Base-by-base conservation (phyloP, 2,329 filamentous ascomycete species). In the Scortechinia acanthostroma region DNA sequence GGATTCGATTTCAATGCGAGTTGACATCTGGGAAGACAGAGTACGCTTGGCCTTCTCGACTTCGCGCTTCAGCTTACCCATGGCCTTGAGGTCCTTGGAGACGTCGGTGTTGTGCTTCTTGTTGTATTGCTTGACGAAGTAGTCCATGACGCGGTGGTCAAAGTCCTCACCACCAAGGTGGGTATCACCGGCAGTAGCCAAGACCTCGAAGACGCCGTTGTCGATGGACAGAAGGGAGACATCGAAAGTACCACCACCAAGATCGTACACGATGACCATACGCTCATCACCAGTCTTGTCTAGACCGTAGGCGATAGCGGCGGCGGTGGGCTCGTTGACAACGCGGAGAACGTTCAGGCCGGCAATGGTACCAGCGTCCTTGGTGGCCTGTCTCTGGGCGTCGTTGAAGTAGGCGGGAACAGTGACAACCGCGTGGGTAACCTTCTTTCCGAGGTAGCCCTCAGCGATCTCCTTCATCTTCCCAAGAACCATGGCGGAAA, bases 41-140 rank as follows among this genome's bases (percentile, higher is more conserved):
- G 91, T 94, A 63, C 93, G 88, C 87, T 98, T 98, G 72, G 93
- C 93, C 83, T 96, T 96, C 72, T 98, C 93, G 57, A 93, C 91
- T 71, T 97, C 93, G 59, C 93, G 91, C 88, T 97, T 97, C 58
- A 98, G 82, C 77, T 97, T 98, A 74, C 91, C 89, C 91, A 97
- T 97, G 55, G 91, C 86, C 87, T 96, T 96, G 54, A 85, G 73
- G 63, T 97, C 90, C 77, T 94, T 94, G 72, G 83, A 87, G 64
- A 97, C 80, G 58, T 98, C 90, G 55, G 94, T 89, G 57, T 70
- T 73, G 77, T 96, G 80, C 80, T 96, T 93, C 86, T 96, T 96
- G 85, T 97, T 97, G 83, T 95, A 97, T 58, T 79, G 76, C 86
- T 97, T 96, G 76, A 86, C 84, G 64, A 97, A 89, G 82, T 91